Conservation (phyloP, 148 eudicot genomes). For the Chenopodium suecicum region DNA sequence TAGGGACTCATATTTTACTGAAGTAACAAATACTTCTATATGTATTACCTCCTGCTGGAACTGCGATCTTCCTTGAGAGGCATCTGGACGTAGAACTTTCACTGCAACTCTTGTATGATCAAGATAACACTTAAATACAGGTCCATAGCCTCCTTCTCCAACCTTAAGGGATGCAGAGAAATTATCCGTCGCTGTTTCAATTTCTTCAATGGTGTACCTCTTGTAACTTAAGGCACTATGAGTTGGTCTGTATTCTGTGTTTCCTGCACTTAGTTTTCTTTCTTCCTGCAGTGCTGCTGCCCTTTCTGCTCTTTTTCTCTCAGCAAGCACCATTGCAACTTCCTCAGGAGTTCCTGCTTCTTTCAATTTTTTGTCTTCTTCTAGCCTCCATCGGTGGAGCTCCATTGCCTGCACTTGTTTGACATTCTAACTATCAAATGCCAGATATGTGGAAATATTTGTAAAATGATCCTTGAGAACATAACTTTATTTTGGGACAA, state of each 20-base stretch:
- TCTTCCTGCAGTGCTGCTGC: slow-evolving; percentile 30
- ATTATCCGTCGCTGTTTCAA: slow-evolving; percentile 47
- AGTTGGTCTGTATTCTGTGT: slow-evolving; percentile 17
- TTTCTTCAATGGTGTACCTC: slow-evolving; percentile 50
- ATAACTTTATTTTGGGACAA: not conserved
- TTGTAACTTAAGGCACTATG: slow-evolving; percentile 42
- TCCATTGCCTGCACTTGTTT: slow-evolving; percentile 50
- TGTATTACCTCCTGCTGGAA: slow-evolving; percentile 48
- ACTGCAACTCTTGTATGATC: slow-evolving; percentile 65
- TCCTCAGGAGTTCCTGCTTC: slow-evolving; percentile 37
- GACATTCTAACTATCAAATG: slow-evolving; percentile 5
- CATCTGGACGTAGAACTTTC: slow-evolving; percentile 58
- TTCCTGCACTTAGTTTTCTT: slow-evolving; percentile 20
- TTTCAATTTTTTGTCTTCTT: slow-evolving; percentile 42
- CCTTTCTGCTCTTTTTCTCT: slow-evolving; percentile 33
- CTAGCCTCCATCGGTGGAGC: slow-evolving; percentile 50
- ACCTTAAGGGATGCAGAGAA: slow-evolving; percentile 43
- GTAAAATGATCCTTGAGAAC: not conserved
- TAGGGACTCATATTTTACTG: not conserved
- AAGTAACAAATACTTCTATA: not conserved
- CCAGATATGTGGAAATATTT: not conserved
- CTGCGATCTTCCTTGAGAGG: slow-evolving; percentile 55
- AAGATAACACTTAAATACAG: slow-evolving; percentile 52
- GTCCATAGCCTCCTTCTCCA: slow-evolving; percentile 69
- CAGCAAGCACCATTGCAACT: slow-evolving; percentile 37